Base-by-base conservation (phyloP, 140 eudicot species). In the Senecio squalidus region DNA sequence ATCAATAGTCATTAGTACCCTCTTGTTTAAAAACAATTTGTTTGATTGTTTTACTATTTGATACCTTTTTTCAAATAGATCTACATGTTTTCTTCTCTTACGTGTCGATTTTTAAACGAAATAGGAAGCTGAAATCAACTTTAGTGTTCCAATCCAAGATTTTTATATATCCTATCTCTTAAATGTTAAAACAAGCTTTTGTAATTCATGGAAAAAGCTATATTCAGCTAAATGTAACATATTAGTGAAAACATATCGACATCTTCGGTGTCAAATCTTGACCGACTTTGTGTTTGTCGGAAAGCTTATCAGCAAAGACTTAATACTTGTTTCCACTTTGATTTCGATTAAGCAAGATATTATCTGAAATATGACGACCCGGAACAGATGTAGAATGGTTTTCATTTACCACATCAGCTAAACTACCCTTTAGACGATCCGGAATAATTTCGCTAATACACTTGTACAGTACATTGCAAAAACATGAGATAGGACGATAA, bases 1-100 rank as follows among this genome's bases (percentile, higher is more conserved):
- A 62, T 76, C 51, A 52, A 62, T n/a, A 62, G 68, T 74, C 45
- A 61, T 54, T 62, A 60, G 62, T 31, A 26, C 58, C 61, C 66
- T 45, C 6, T 55, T 21, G 27, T 47, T 23, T 34, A 43, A 22
- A 52, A 53, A 14, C 50, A 62, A 45, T 46, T 34, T 62, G 48
- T 29, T 47, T 62, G 34, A 46, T 30, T 47, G 34, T 8, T 30
- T 31, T 47, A 55, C 11, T 16, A 40, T 21, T 62, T 62, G 45
- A 62, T 62, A 45, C 68, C n/a, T n/a, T 47, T 62, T 27, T 21
- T 62, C 49, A 62, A 62, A 62, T 62, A 34, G 69, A 62, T 47
- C 47, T 13, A 16, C 33, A 48, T 48, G 69, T 62, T 62, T 31
- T 62, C 58, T 31, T 62, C 47, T 62, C n/a, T n/a, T n/a, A n/a